Base-by-base conservation (phyloP, 441 rosid genomes). In the Arabidopsis hybrid region DNA sequence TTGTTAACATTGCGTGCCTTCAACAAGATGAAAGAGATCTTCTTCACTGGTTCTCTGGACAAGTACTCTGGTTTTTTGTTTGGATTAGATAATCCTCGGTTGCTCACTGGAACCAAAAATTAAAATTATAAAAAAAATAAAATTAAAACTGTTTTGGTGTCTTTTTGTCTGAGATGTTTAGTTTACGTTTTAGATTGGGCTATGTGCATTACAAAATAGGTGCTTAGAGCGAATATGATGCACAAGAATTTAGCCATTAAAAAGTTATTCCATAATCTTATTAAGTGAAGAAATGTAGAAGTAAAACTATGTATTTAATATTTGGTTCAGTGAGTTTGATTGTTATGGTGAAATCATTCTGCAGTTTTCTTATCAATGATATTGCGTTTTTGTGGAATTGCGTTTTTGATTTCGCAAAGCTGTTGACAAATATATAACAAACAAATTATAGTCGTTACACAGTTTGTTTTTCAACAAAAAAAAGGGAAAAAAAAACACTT, bases 51-150 rank as follows among this genome's bases (percentile, higher is more conserved):
- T 76, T 81, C 84, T 1, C 36, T 79, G 16, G 84, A 82, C 75
- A 84, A 79, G 68, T 79, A 86, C 80, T 87, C 87, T 49, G 92
- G 93, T 58, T 87, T 84, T 43, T 75, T 91, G 84, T 89, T 75
- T 63, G 97, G 95, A 7, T 16, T 47, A 47, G 51, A 47, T 16
- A 16, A 47, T 47, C 11, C 21, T 47, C 52, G 8, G 5, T 8
- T 3, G 4, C 51, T 47, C 58, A 38, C 71, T 71, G 67, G 75
- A 46, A 57, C 50, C 18, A 46, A 59, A 59, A 43, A 58, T 9
- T 42, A 46, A 82, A 68, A 36, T 2, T 12, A 46, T 49, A 53
- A 60, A 59, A 39, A 39, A 45, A 38, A 32, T 45, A 62, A 63
- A 7, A 1, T 2, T 21, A 11, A 58, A 69, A 69, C 13, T 31